phyloP scores from a whole-genome alignment of 2,329 filamentous ascomycete genomes.

The Neofusicoccum sp. region DNA sequence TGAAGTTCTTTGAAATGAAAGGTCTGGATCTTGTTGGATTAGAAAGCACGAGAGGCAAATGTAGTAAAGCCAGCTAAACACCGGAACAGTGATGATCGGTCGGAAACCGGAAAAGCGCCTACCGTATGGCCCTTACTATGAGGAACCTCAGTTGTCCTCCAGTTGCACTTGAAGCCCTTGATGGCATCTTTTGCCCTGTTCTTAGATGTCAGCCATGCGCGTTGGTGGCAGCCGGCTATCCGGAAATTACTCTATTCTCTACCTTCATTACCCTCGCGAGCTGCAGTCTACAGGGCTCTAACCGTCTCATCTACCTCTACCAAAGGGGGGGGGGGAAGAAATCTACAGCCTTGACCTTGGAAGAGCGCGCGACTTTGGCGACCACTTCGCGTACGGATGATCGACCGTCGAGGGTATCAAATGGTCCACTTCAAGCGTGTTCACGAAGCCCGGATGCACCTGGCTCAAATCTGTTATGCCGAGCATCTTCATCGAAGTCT shows the following conservation, averaged over 20 bases:
- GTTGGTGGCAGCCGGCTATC: not conserved
- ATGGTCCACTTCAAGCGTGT: slow-evolving; percentile 39
- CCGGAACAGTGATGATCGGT: too few relatives aligned
- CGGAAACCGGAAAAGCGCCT: too few relatives aligned
- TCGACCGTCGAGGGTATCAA: slow-evolving; percentile 21
- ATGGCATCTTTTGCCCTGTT: not conserved
- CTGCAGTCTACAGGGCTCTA: not conserved
- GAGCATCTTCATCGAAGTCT: slow-evolving; percentile 65
- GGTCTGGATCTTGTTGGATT: too few relatives aligned
- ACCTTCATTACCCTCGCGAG: not conserved
- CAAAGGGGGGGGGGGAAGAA: not conserved
- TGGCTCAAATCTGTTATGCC: slow-evolving; percentile 62
- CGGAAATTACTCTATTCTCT: not conserved
- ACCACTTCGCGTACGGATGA: slow-evolving; percentile 18
- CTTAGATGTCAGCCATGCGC: not conserved
- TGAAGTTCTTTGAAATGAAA: too few relatives aligned
- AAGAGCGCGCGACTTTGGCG: not conserved
- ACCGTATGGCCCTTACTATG: too few relatives aligned
- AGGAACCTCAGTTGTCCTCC: too few relatives aligned
- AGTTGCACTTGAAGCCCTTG: not conserved
- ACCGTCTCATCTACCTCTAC: not conserved
- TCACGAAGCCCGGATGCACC: slow-evolving; percentile 61
- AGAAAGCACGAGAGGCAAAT: too few relatives aligned
- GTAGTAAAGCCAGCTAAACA: too few relatives aligned
- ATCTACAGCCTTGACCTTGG: slow-evolving; percentile 8